Base-by-base conservation (phyloP, 139 green algal species). In the Picochlorum sp. region DNA sequence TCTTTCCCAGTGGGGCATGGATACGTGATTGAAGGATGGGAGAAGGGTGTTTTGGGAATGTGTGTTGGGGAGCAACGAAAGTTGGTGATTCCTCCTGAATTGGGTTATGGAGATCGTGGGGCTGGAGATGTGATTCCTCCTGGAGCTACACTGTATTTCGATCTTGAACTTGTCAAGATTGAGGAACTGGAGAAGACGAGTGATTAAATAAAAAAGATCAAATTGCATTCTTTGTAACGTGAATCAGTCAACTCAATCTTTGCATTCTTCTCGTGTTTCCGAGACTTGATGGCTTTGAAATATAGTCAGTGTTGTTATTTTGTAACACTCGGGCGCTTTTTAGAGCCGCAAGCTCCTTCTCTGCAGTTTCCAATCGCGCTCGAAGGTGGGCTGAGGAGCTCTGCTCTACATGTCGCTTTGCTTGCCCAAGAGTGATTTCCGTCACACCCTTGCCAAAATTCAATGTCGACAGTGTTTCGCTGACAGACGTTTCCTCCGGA, bases 391-490 rank as follows among this genome's bases (percentile, higher is more conserved):
- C 59, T 14, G 38, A 26, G 2, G 59, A 63, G 15, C 54, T 18
- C 0, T 55, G 26, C 38, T 70, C 45, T 21, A 68, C 47, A 58
- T 75, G 73, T 56, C 57, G 34, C n/a, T 66, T 78, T 28, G 73
- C 79, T 6, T 64, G 49, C 6, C 92, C 92, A 30, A 98, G 83
- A 38, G 91, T 94, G 47, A 98, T 90, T 59, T 90, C 78, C 3
- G 75, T 83, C 23, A 96, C 91, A 0, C 84, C 70, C 15, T 63
- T 77, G 15, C 87, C 92, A 69, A 98, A 98, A 28, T 85, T 81
- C 30, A 98, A 81, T 18, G 91, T 96, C 68, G 72, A 88, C n/a
- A 89, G 50, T 18, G 77, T 85, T 68, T 96, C 88, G 31, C 73
- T 65, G 38, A 69, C 65, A 20, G 77, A 89, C 14, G 45, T 79